These are phyloP conservation scores for Forsythia suspensa DNA, from an alignment of 257 asterid species.

Conservation along the genomic window DNA sequence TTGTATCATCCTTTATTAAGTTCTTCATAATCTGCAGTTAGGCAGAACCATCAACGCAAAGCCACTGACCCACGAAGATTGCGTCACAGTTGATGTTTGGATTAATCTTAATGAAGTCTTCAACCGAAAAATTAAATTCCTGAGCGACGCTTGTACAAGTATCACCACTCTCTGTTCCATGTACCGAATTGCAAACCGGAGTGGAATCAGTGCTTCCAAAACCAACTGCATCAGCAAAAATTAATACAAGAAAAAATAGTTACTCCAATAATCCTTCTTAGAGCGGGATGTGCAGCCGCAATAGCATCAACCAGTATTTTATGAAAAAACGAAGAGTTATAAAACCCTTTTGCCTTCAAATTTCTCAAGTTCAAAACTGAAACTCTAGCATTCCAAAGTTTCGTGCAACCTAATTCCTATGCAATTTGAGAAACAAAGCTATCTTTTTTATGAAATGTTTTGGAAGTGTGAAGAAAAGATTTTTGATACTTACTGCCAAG, in stretches of 20 bases:
- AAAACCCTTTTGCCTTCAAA: too few relatives aligned
- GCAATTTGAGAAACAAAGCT: not conserved
- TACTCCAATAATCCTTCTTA: too few relatives aligned
- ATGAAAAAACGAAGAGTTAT: too few relatives aligned
- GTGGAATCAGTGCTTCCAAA: not conserved
- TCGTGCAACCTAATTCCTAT: too few relatives aligned
- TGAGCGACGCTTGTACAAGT: conserved; percentile 15
- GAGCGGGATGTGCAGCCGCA: too few relatives aligned
- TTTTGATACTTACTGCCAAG: not conserved
- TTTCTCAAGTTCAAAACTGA: too few relatives aligned
- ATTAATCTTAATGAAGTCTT: conserved; percentile 15
- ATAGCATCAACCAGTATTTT: too few relatives aligned
- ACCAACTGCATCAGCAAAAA: conserved; percentile 20
- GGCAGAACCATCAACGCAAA: conserved; percentile 26
- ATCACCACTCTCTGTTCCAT: conserved; percentile 26
- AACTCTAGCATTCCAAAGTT: too few relatives aligned
- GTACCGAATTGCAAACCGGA: conserved; percentile 2
- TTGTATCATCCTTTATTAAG: not conserved
- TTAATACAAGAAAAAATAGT: not conserved
- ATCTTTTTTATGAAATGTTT: not conserved
- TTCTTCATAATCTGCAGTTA: not conserved
- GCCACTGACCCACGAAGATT: conserved; percentile 37
- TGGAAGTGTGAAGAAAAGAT: not conserved
- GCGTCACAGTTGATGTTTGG: conserved; percentile 34
- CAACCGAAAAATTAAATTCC: conserved; percentile 6